Percentiles rank a stretch among this genome's conserved stretches.
Conservation (phyloP, 2,329 filamentous ascomycete genomes). For the Alternaria postmessia region DNA sequence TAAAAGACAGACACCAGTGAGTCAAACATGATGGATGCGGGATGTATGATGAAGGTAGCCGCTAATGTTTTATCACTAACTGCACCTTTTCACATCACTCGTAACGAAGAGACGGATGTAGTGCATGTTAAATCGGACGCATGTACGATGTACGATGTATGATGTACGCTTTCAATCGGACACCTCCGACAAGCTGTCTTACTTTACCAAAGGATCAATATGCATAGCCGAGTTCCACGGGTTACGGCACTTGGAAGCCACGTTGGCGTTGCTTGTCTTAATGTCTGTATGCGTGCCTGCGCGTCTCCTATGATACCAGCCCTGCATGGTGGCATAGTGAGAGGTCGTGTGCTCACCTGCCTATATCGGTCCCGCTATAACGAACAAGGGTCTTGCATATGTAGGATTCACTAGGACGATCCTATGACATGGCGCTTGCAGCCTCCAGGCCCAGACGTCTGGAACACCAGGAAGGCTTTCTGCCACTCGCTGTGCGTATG, state of each 20-base stretch:
- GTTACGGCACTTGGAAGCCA: conserved; percentile 9
- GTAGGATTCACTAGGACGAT: neutral
- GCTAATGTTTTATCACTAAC: neutral
- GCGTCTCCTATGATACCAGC: neutral
- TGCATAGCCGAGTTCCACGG: conserved; percentile 11
- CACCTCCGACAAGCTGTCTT: neutral
- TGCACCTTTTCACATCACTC: neutral
- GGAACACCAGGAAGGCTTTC: neutral
- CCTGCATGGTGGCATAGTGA: neutral
- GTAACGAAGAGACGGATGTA: neutral
- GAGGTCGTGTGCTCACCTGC: conserved; percentile 19
- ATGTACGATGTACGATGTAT: neutral
- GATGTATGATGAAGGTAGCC: neutral
- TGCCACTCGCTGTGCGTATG: conserved; percentile 5
- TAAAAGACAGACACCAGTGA: neutral
- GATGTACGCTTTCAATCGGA: neutral
- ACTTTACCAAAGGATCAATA: conserved; percentile 14
- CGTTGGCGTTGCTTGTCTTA: conserved; percentile 7
- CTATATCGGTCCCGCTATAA: conserved; percentile 4
- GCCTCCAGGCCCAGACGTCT: neutral
- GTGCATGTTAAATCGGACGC: neutral
- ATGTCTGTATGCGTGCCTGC: neutral
- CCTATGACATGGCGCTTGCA: conserved; percentile 1
- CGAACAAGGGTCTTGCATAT: neutral
- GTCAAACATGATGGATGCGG: neutral